Conservation (phyloP, 169 alveolate genomes). For the Plasmodium gaboni region DNA sequence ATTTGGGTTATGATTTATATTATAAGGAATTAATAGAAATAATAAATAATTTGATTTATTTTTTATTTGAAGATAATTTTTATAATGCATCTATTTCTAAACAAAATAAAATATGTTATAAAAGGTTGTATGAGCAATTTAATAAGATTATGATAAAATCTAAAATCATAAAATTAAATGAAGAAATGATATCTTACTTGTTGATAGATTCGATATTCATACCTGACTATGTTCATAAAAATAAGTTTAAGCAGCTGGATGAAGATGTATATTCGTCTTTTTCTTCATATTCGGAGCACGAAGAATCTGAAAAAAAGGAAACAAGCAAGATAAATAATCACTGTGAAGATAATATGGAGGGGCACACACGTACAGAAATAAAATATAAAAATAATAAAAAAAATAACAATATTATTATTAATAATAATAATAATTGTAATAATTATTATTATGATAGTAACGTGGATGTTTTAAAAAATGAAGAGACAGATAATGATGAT, state of each 20-base stretch:
- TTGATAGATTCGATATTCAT: conserved; percentile 41
- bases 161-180: conserved; percentile 25
- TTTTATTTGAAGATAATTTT: conserved; percentile 51
- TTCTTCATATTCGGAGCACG: conserved; percentile 37
- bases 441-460: not conserved
- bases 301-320: not conserved
- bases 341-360: not conserved
- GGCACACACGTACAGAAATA: not conserved
- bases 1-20: not conserved
- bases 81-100: conserved; percentile 33
- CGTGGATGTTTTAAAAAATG: not conserved
- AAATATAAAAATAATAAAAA: not conserved
- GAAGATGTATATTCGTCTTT: conserved; percentile 58
- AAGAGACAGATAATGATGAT: not conserved
- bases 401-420: not conserved
- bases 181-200: conserved; percentile 13
- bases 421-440: not conserved
- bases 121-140: conserved; percentile 48
- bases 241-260: conserved; percentile 22
- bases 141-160: conserved; percentile 62
- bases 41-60: conserved; percentile 21
- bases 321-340: not conserved
- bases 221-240: conserved; percentile 51
- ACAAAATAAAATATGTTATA: conserved; percentile 17
- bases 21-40: not conserved